These are phyloP conservation scores for Spiraea crenata DNA, from an alignment of 331 rosid genomes.

Conservation along the genomic window DNA sequence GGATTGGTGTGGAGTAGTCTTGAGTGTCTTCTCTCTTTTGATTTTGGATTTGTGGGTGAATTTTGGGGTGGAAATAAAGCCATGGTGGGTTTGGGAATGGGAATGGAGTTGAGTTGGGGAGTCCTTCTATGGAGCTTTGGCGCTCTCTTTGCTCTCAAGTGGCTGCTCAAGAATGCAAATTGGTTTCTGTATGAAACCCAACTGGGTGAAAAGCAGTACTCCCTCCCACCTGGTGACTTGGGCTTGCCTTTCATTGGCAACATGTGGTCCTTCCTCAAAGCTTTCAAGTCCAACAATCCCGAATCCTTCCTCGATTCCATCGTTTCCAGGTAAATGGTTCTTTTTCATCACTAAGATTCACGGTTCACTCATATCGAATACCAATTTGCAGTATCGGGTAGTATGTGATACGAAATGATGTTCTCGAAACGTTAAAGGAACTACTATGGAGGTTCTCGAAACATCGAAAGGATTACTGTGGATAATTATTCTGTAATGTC, in stretches of 20 bases:
- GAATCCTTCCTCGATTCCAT: constrained; percentile 69
- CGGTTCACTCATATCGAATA: background rate
- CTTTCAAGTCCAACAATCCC: constrained; percentile 81
- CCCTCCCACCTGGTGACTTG: constrained; percentile 88
- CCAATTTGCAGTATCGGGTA: background rate
- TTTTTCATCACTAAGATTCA: too few species aligned
- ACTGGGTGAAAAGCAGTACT: constrained; percentile 49
- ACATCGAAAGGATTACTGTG: too few species aligned
- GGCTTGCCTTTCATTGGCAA: constrained; percentile 91
- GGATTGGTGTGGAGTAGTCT: background rate
- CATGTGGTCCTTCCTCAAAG: constrained; percentile 83
- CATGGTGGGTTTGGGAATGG: constrained; percentile 2
- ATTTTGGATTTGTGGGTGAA: too few species aligned
- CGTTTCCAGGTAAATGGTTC: constrained; percentile 37
- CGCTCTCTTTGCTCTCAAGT: constrained; percentile 24
- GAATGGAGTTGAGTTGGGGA: constrained; percentile 23
- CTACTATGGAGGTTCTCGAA: too few species aligned
- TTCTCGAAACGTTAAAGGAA: too few species aligned
- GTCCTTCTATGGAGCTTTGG: constrained; percentile 11
- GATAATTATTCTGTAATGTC: too few species aligned
- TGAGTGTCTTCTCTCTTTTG: too few species aligned
- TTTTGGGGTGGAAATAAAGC: background rate
- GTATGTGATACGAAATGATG: too few species aligned
- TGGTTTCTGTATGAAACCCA: constrained; percentile 64
- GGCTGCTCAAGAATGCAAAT: constrained; percentile 44